phyloP scores from a whole-genome alignment of 257 asterid species.

The Henckelia pumila region DNA sequence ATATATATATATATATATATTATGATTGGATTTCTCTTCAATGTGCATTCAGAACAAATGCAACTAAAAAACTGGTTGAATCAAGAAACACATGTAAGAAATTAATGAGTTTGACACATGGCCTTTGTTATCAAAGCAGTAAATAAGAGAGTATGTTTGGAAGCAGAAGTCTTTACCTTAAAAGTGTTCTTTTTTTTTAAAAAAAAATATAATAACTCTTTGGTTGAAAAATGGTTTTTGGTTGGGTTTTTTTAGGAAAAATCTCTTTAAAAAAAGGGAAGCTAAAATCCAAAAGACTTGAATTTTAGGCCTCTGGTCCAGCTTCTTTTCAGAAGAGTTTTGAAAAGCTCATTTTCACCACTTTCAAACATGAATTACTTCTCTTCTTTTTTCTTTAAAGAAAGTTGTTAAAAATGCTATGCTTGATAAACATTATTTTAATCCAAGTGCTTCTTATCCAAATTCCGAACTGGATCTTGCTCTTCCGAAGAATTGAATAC shows the following conservation, averaged over 20 bases:
- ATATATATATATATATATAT: no score
- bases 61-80: conserved; percentile 10
- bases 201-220: no score
- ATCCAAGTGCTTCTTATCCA: not conserved
- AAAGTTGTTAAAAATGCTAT: no score
- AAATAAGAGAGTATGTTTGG: not conserved
- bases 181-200: not conserved
- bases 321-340: not conserved
- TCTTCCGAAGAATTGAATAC: not conserved
- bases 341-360: not conserved
- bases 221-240: not conserved
- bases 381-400: no score
- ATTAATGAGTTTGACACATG: not conserved
- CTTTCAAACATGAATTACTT: no score
- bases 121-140: not conserved
- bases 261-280: not conserved
- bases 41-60: conserved; percentile 9
- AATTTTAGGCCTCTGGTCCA: not conserved
- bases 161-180: no score
- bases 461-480: not conserved
- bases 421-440: not conserved
- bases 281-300: not conserved
- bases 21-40: conserved; percentile 4
- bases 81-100: conserved; percentile 3
- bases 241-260: no score